Base-by-base conservation (phyloP, 805 yeast species). In the Zygoascus tannicola region DNA sequence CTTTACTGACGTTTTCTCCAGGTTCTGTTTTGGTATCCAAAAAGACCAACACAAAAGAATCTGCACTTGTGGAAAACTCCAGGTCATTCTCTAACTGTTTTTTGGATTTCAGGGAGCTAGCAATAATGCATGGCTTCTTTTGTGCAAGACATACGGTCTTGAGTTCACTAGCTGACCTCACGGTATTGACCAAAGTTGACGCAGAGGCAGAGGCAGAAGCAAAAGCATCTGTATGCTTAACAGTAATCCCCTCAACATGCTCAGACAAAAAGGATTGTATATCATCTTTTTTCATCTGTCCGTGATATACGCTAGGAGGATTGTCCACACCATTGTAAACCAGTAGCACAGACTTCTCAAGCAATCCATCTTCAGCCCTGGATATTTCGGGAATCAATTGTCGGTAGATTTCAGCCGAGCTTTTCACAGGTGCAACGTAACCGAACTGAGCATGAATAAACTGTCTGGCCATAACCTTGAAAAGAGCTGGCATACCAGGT, bases 381-480 rank as follows among this genome's bases (percentile, higher is more conserved):
- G 30, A 12, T 8, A 26, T 12, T 12, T 26, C 30, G 30, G 30
- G 30, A 26, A 26, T 26, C 30, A 26, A 26, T 12, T 26, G 55
- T 22, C 53, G 54, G 10, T 48, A 26, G 7, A 26, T 8, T 12
- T 26, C 12, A 8, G 7, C 10, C 7, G 10, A 26, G 12, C 30
- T 46, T 32, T 58, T 53, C 26, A 54, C 51, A 33, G 57, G 55
- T 16, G 45, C 40, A 2, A 58, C 48, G 32, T 48, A 51, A 20
- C 52, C 64, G 38, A 62, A 60, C n/a, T 51, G 44, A 39, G 53
- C 36, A 23, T 50, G 48, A 34, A 57, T 50, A 44, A 54, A 58
- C 45, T 59, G 59, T 7, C 50, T 51, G 28, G 63, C 56, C 36
- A 62, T 50, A 10, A 50, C 55, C 50, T 58, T 58, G 50, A 56